Conservation (phyloP, 2,329 filamentous ascomycete genomes). For the Pseudocercospora pini-densiflorae region DNA sequence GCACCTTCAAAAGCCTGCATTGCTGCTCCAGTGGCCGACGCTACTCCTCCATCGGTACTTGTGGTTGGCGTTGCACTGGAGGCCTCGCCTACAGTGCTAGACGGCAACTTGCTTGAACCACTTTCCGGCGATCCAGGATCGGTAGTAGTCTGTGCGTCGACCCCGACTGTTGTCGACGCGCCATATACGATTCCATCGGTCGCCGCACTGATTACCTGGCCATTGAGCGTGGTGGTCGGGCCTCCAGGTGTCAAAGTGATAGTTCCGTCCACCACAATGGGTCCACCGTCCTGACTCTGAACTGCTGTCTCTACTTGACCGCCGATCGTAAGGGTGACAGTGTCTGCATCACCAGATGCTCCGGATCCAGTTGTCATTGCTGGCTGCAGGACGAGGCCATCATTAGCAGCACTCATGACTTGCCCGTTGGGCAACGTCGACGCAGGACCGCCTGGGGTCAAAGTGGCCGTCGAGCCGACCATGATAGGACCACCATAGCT, state of each 20-base stretch:
- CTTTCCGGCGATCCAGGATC: not conserved
- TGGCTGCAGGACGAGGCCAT: conserved; percentile 13
- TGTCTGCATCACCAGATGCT: conserved; percentile 7
- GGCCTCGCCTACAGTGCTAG: not conserved
- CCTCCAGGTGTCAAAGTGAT: conserved; percentile 26
- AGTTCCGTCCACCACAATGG: conserved; percentile 18
- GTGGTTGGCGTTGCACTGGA: not conserved
- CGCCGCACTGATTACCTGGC: conserved; percentile 26
- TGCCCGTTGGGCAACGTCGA: conserved; percentile 22
- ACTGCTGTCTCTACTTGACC: conserved; percentile 18
- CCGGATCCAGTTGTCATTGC: not conserved
- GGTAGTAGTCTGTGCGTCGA: conserved; percentile 4
- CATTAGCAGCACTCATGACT: conserved; percentile 24
- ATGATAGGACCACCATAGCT: conserved; percentile 20
- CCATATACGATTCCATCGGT: conserved; percentile 13
- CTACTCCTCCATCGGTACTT: not conserved
- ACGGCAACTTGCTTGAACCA: not conserved
- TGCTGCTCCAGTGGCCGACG: not conserved
- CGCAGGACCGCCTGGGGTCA: conserved; percentile 14
- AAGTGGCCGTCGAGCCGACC: conserved; percentile 9
- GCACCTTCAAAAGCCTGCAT: conserved; percentile 9
- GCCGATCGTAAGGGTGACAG: conserved; percentile 18
- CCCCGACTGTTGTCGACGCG: conserved; percentile 11
- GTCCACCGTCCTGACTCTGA: conserved; percentile 20
- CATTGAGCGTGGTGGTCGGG: conserved; percentile 20